phyloP scores from a whole-genome alignment of 768 basidiomycete genomes.

The Guyanaporus albipodus region DNA sequence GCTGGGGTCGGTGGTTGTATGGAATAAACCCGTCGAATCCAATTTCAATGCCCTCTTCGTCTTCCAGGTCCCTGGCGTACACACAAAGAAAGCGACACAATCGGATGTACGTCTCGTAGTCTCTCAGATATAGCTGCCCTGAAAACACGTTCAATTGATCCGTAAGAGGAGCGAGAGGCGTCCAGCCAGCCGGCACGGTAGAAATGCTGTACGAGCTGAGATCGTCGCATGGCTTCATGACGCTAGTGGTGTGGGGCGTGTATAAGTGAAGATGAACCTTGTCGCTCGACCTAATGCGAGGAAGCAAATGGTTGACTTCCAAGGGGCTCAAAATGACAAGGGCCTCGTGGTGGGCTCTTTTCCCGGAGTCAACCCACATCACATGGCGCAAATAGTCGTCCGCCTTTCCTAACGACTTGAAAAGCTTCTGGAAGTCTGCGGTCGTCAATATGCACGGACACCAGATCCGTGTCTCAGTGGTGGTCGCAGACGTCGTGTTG shows the following conservation, averaged over 20 bases:
- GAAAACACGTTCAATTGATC: conserved; percentile 42
- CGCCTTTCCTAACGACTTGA: too few relatives aligned
- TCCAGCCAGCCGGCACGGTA: conserved; percentile 14
- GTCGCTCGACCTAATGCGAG: conserved; percentile 32
- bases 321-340: conserved; percentile 40
- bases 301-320: conserved; percentile 38
- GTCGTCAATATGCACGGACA: too few relatives aligned
- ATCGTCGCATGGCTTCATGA: conserved; percentile 36
- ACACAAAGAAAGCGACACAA: conserved; percentile 38
- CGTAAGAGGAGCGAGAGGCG: conserved; percentile 11
- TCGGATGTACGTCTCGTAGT: conserved; percentile 30
- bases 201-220: conserved; percentile 24
- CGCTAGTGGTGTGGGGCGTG: conserved; percentile 33
- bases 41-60: conserved; percentile 38
- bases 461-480: conserved; percentile 21
- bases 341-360: conserved; percentile 21
- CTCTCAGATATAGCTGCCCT: conserved; percentile 41
- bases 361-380: conserved; percentile 42
- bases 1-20: conserved; percentile 1
- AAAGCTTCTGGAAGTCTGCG: too few relatives aligned
- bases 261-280: conserved; percentile 41
- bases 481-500: conserved; percentile 1
- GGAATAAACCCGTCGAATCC: conserved; percentile 22
- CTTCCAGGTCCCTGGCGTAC: conserved; percentile 40
- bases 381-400: conserved; percentile 38